Evolutionary conservation across 768 basidiomycete genomes (phyloP).

Genomic region (Trametes cubensis): DNA sequence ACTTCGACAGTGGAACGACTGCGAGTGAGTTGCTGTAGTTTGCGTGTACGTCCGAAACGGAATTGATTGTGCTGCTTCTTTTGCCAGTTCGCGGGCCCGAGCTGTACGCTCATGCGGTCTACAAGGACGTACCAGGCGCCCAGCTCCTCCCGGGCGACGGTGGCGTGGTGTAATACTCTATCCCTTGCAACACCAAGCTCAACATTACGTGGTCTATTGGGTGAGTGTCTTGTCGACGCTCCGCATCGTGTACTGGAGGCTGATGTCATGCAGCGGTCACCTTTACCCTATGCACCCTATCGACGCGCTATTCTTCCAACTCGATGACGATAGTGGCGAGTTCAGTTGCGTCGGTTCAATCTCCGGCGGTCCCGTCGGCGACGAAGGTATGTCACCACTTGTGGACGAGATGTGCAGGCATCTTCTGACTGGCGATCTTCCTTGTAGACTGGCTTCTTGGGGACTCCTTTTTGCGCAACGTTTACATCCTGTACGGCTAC

Average conservation of each 20-base stretch:
- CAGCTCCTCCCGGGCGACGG: not conserved
- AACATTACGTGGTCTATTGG: constrained; percentile 12
- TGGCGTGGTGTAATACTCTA: not conserved
- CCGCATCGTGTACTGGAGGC: not conserved
- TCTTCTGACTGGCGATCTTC: too few species aligned
- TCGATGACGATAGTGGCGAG: not conserved
- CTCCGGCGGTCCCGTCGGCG: not conserved
- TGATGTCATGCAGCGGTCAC: not conserved
- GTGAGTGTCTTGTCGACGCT: not conserved
- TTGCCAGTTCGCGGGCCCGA: not conserved
- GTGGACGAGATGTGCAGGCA: not conserved
- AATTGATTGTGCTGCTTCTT: not conserved
- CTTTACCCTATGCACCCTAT: constrained; percentile 12
- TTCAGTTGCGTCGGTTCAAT: not conserved
- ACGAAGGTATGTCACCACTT: not conserved
- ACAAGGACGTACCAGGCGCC: constrained; percentile 1
- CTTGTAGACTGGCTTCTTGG: constrained; percentile 26
- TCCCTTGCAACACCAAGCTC: constrained; percentile 9
- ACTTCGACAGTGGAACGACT: not conserved
- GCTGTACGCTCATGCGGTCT: constrained; percentile 9
- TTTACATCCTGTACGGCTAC: constrained; percentile 25
- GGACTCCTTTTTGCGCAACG: constrained; percentile 28
- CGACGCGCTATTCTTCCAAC: not conserved
- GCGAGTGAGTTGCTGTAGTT: not conserved
- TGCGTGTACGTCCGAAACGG: not conserved